Evolutionary conservation across 2,329 filamentous ascomycete genomes (phyloP), one percentile per base, ranked within the genome.

Genomic region (Talaromyces sp.): DNA sequence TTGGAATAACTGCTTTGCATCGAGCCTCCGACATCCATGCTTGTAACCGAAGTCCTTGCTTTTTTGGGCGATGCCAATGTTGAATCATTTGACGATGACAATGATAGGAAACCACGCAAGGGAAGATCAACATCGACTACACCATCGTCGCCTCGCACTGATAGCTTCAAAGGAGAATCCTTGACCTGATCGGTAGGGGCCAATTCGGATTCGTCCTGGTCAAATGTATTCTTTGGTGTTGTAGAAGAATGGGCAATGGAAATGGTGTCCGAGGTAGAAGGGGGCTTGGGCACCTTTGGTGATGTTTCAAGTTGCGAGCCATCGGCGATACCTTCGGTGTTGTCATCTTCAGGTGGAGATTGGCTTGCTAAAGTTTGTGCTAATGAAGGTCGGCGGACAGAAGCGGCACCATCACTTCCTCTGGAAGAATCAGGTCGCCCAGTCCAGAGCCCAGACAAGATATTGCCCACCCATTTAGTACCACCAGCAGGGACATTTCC

Each of bases 121-220:
- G 82, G 81, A 53, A 86, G 79, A 61, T 85, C 82, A 56, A 86
- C 83, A 66, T 86, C 84, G 32, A 86, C 81, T n/a, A 86, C 80
- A 1, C 84, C 84, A 65, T 86, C 84, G 30, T 82, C 80, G 53
- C 82, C 78, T 49, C 82, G 82, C n/a, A 84, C 81, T 0, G 81
- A 84, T 22, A 85, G 67, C 65, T 82, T 84, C 58, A 84, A 66
- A 9, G 77, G 78, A 11, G 79, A 78, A 51, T 81, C 79, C 53
- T 78, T 72, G 7, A 65, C 63, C 60, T 75, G 68, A 33, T 73
- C 70, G 4, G 64, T 66, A 9, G 70, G 69, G 25, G 67, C 70
- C 33, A 68, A 64, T 39, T 72, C 71, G 51, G 64, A 70, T n/a
- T 70, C 62, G 49, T 69, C 68, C 54, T 68, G 66, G 63, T 65